A percentile compares a stretch with the other conserved stretches of the same genome.
Evolutionary conservation across 169 alveolate genomes (phyloP).

Genomic region (Babesia ovata): DNA sequence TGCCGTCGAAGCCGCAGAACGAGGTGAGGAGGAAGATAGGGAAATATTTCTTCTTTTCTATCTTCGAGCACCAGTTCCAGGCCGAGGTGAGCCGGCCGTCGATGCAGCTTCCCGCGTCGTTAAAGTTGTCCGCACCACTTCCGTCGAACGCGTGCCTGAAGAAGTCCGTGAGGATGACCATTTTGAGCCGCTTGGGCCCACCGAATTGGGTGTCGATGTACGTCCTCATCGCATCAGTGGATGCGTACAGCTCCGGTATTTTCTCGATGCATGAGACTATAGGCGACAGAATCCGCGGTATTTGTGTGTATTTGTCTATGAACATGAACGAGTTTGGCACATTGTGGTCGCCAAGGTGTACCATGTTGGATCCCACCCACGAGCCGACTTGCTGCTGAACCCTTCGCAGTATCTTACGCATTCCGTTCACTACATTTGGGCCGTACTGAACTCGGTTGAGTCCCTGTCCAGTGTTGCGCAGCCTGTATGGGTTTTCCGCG

Average conservation of each 20-base stretch:
- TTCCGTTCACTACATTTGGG: constrained; percentile 75
- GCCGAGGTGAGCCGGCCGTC: constrained; percentile 93
- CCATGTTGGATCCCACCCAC: constrained; percentile 92
- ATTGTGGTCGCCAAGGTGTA: constrained; percentile 91
- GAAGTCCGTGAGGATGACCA: constrained; percentile 88
- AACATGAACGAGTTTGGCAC: constrained; percentile 92
- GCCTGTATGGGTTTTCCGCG: constrained; percentile 80
- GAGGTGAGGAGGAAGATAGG: constrained; percentile 91
- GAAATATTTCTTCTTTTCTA: constrained; percentile 88
- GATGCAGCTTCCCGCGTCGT: constrained; percentile 94
- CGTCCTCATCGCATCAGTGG: constrained; percentile 76
- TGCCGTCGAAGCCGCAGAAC: constrained; percentile 90
- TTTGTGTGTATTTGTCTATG: constrained; percentile 90
- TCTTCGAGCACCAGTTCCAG: constrained; percentile 92
- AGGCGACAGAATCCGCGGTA: constrained; percentile 90
- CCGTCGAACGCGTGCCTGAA: constrained; percentile 94
- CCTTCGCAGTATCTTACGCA: constrained; percentile 80
- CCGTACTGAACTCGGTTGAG: constrained; percentile 82
- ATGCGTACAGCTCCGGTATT: constrained; percentile 81
- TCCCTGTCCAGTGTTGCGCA: constrained; percentile 90
- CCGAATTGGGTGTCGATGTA: constrained; percentile 85
- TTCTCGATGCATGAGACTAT: constrained; percentile 86
- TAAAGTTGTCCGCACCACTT: constrained; percentile 92
- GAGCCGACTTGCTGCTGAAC: constrained; percentile 83
- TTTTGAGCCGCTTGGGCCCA: constrained; percentile 80